A percentile compares a stretch with the other conserved stretches of the same genome.
These are phyloP conservation scores for Cornus florida DNA, from an alignment of 148 eudicot species.

Conservation along the genomic window DNA sequence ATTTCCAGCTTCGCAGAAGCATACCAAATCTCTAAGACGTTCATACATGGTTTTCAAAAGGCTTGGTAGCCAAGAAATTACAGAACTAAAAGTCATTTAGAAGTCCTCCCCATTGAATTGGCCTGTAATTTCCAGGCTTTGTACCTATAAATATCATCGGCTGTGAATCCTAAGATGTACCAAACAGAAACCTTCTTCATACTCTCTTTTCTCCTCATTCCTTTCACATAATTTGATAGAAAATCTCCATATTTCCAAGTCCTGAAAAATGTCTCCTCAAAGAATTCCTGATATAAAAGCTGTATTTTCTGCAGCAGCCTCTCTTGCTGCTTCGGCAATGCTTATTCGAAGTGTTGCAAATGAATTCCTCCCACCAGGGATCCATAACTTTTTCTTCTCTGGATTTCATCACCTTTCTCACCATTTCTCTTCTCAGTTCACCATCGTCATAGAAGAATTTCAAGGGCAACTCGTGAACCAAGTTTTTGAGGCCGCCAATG, in stretches of 20 bases:
- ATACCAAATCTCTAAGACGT: not conserved
- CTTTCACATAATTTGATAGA: not conserved
- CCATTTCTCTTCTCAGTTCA: constrained; percentile 13
- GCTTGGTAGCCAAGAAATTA: not conserved
- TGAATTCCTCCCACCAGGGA: constrained; percentile 9
- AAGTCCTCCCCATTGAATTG: not conserved
- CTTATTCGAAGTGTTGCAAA: constrained; percentile 5
- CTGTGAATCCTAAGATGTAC: not conserved
- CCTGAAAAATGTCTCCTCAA: not conserved
- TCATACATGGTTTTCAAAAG: not conserved
- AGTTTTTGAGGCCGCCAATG: constrained; percentile 11
- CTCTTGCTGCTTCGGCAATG: constrained; percentile 20
- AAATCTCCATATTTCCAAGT: not conserved
- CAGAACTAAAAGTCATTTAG: not conserved
- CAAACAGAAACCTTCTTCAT: not conserved
- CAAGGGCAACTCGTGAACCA: constrained; percentile 7
- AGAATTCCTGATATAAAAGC: not conserved
- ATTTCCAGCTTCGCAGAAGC: not conserved
- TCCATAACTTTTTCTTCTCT: not conserved
- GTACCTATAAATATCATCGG: not conserved
- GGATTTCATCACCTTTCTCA: not conserved
- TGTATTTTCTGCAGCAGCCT: constrained; percentile 1
- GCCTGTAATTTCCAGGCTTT: not conserved
- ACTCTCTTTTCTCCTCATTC: not conserved
- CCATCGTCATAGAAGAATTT: constrained; percentile 22